phyloP scores from a whole-genome alignment of 345 rosid species.

The Toxicodendron radicans region DNA sequence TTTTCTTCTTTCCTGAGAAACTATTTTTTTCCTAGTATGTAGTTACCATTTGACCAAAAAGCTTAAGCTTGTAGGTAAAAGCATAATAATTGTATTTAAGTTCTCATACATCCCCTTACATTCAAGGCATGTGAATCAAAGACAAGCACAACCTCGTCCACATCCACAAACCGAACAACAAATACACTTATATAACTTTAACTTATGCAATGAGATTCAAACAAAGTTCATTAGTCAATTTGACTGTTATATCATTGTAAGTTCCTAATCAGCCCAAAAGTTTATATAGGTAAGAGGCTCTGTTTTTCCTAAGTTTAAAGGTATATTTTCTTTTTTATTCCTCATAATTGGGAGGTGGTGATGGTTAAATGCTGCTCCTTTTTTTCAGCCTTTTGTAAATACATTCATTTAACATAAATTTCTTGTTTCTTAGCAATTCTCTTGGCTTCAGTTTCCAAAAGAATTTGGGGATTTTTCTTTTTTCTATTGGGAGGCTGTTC shows the following conservation, averaged over 20 bases:
- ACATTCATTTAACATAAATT: too few species aligned
- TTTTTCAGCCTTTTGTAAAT: too few species aligned
- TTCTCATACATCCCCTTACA: not conserved
- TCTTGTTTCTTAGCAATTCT: too few species aligned
- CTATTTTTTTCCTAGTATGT: not conserved
- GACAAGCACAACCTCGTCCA: not conserved
- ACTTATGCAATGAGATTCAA: not conserved
- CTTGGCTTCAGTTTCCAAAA: too few species aligned
- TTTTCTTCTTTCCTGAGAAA: not conserved
- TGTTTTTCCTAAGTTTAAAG: too few species aligned
- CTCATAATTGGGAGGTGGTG: too few species aligned
- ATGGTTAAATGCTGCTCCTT: too few species aligned
- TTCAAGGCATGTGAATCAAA: not conserved
- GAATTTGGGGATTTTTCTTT: too few species aligned
- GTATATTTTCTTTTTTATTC: too few species aligned
- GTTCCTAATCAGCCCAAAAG: not conserved
- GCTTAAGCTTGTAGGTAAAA: not conserved
- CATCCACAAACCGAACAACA: not conserved
- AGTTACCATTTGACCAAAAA: not conserved
- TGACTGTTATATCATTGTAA: not conserved
- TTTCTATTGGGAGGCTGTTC: too few species aligned
- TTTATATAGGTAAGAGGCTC: too few species aligned
- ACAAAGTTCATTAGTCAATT: not conserved
- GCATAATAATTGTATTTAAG: not conserved
- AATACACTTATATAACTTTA: too few species aligned